phyloP scores from a whole-genome alignment of 108 stramenopile species.

The Fragilariopsis cylindrus region DNA sequence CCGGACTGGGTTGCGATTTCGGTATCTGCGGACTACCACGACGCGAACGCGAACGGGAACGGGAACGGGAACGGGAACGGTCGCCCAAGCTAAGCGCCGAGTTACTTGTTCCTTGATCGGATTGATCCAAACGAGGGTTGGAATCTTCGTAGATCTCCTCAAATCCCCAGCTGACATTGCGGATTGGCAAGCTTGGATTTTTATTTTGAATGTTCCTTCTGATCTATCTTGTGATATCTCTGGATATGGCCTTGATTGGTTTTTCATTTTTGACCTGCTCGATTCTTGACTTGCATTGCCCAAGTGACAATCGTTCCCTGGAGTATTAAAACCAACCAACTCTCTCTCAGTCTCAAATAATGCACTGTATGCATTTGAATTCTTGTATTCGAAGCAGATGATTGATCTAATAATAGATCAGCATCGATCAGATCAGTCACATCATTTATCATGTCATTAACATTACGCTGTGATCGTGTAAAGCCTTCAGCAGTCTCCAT shows the following conservation, averaged over 20 bases:
- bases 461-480: background rate
- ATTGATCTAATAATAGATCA: background rate
- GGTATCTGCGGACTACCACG: no score
- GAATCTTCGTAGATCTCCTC: slow-evolving; percentile 36
- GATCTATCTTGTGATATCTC: background rate
- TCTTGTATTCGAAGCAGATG: background rate
- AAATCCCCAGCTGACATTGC: slow-evolving; percentile 32
- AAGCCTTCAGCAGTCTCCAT: background rate
- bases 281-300: background rate
- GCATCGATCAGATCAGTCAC: slow-evolving; percentile 16
- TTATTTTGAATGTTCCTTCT: background rate
- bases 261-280: background rate
- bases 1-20: background rate
- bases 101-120: background rate
- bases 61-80: no score
- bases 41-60: no score
- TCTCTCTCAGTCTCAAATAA: background rate
- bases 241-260: background rate
- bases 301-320: background rate
- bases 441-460: slow-evolving; percentile 6
- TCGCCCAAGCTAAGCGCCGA: background rate
- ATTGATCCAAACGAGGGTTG: slow-evolving; percentile 1
- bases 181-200: background rate
- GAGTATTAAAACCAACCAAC: background rate
- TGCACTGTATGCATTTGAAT: background rate